Evolutionary conservation across 106 monocot species (phyloP), one percentile per base, ranked within the genome.

Genomic region (Posidonia australis): DNA sequence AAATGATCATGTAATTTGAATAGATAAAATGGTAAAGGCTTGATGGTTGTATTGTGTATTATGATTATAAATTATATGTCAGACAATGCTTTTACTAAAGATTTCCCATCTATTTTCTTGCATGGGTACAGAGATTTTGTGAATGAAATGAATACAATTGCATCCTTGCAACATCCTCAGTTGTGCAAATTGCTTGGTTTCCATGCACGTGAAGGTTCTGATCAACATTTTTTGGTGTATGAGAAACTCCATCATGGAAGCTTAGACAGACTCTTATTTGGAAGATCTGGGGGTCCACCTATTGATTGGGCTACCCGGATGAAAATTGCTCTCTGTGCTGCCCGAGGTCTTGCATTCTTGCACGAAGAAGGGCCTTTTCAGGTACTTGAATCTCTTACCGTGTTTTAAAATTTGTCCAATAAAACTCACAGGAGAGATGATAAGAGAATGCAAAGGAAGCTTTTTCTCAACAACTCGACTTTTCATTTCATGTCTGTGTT

Each of bases 331-430:
- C 61, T 89, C 5, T 86, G 75, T 67, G 86, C 93, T 78, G 89
- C 89, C 28, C 64, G 60, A 19, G 93, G 89, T 26, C 93, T 93
- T 70, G 86, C 79, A 30, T 89, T 85, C 72, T 76, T 93, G 79
- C 93, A 89, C 67, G 93, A 93, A 65, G 93, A 93, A 75, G 93
- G 89, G 13, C 93, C 93, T 51, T 89, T 84, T 62, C 86, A 89
- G 86, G 93, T 93, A 17, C n/a, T n/a, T n/a, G n/a, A n/a, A n/a
- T n/a, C n/a, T n/a, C n/a, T n/a, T n/a, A 17, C 49, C n/a, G 45
- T 16, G 3, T 48, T 3, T 48, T 18, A 48, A 13, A 48, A 48
- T 54, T 54, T 21, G 10, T 54, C n/a, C n/a, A n/a, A n/a, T n/a
- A n/a, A n/a, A n/a, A n/a, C n/a, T n/a, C n/a, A n/a, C n/a, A n/a